Percentiles rank a stretch among this genome's conserved stretches.
phyloP scores from a whole-genome alignment of 2,329 filamentous ascomycete genomes.

The Exophiala sp. region DNA sequence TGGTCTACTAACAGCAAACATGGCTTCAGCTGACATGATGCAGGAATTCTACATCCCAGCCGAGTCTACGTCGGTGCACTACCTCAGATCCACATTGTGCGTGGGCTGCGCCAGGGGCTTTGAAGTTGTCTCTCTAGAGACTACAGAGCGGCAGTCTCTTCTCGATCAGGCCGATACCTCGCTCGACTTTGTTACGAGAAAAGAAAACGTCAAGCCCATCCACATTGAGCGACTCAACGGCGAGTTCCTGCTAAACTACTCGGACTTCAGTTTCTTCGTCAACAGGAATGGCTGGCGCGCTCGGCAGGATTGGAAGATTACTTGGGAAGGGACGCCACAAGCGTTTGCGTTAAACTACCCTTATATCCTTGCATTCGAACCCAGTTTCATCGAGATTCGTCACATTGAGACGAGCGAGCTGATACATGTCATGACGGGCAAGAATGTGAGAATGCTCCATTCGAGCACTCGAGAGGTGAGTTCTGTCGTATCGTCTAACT shows the following conservation, averaged over 20 bases:
- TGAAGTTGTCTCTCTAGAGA: conserved; percentile 93
- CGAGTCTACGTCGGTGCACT: conserved; percentile 97
- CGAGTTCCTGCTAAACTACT: conserved; percentile 97
- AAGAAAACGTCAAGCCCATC: conserved; percentile 90
- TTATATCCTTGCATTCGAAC: conserved; percentile 95
- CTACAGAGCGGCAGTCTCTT: conserved; percentile 94
- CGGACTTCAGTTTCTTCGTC: conserved; percentile 98
- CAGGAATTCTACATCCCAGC: conserved; percentile 96
- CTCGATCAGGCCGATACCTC: conserved; percentile 97
- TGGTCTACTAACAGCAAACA: not conserved
- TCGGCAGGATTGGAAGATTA: conserved; percentile 91
- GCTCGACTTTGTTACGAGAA: conserved; percentile 90
- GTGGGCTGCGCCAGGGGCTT: conserved; percentile 94
- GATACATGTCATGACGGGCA: conserved; percentile 93
- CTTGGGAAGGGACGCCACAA: conserved; percentile 92
- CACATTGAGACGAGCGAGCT: conserved; percentile 88
- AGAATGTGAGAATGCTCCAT: conserved; percentile 96
- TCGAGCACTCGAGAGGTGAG: conserved; percentile 93
- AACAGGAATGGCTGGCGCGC: conserved; percentile 98
- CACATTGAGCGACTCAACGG: conserved; percentile 96
- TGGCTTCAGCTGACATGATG: conserved; percentile 25
- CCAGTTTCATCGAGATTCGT: conserved; percentile 94
- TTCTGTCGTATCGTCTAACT: conserved; percentile 24
- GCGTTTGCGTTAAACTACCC: conserved; percentile 93
- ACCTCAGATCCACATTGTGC: conserved; percentile 92